Evolutionary conservation across 2,329 filamentous ascomycete species (phyloP), one percentile per base, ranked within the genome.

Genomic region (Cercospora janseana): DNA sequence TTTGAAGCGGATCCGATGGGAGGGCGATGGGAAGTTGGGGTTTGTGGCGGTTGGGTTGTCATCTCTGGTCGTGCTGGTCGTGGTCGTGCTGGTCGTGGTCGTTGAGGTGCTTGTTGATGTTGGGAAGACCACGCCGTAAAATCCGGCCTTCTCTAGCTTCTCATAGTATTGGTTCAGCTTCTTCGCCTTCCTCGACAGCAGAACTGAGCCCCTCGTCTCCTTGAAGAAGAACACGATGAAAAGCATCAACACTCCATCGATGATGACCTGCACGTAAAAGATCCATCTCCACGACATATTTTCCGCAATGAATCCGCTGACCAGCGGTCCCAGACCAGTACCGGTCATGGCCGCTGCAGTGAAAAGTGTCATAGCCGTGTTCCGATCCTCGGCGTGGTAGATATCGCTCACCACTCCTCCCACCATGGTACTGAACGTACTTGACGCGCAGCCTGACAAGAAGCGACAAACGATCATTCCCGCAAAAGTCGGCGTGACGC

Each of bases 361-460:
- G 67, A 95, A 96, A 0, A 95, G 66, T 0, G 88, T 85, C 92
- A 96, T 95, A 0, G 91, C 87, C 0, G 86, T 89, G 61, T 96
- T 95, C 26, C 92, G 78, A 35, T 87, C 83, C 52, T 87, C 73
- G 7, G 87, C 82, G 40, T 85, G 80, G 72, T 90, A 95, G 51
- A 95, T 80, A 63, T 96, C 91, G 43, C 86, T 86, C 31, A 96
- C 85, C 3, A 96, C 87, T 3, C 91, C 91, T n/a, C 91, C 91
- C 0, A 95, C 86, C 78, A 95, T 91, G 16, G 88, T 93, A 35
- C 86, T 89, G 65, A 94, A 95, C 0, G 79, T 82, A 41, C 84
- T 89, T 4, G 81, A 85, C 5, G 87, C 87, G n/a, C 83, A 81
- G 1, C 91, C 91, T 7, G 83, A 79, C 38, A 93, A 76, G 65